Evolutionary conservation across 2,329 filamentous ascomycete genomes (phyloP).

Genomic region (Septoria petroselini): DNA sequence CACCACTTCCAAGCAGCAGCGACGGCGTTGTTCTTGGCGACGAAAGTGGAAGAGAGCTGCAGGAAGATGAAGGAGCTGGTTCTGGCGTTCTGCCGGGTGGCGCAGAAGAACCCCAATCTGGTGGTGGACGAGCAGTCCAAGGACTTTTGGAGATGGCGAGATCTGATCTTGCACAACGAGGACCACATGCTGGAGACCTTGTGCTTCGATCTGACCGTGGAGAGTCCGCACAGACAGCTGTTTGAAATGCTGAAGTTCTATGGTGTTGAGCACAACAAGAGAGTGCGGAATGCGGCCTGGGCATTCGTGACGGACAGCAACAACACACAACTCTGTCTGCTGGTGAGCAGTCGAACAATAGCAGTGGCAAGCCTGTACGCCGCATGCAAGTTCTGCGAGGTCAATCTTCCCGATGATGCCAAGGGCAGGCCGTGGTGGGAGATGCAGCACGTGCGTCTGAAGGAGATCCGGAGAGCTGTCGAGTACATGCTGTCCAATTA

Average conservation of each 20-base stretch:
- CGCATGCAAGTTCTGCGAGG: conserved; percentile 69
- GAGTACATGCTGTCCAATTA: conserved; percentile 65
- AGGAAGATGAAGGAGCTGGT: conserved; percentile 94
- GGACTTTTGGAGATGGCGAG: conserved; percentile 97
- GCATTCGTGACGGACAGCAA: conserved; percentile 89
- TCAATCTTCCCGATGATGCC: conserved; percentile 71
- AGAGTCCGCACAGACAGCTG: conserved; percentile 81
- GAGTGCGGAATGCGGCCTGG: conserved; percentile 82
- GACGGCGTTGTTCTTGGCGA: conserved; percentile 86
- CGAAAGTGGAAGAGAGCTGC: conserved; percentile 96
- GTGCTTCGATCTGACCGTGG: conserved; percentile 89
- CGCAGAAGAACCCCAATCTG: conserved; percentile 87
- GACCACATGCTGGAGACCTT: conserved; percentile 87
- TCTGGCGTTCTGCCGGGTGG: conserved; percentile 87
- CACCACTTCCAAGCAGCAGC: conserved; percentile 88
- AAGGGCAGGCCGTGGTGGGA: conserved; percentile 85
- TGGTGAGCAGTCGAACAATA: conserved; percentile 75
- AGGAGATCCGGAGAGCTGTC: conserved; percentile 68
- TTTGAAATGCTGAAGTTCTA: conserved; percentile 76
- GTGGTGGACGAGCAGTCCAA: conserved; percentile 95
- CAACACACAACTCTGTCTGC: conserved; percentile 77
- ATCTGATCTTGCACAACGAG: conserved; percentile 88
- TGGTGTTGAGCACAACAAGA: conserved; percentile 72
- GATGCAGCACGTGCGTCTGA: conserved; percentile 66
- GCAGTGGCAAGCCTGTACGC: conserved; percentile 85